Evolutionary conservation across 1,139 yeast species (phyloP), one percentile per base, ranked within the genome.

Genomic region (Suhomyces ambrosiae): DNA sequence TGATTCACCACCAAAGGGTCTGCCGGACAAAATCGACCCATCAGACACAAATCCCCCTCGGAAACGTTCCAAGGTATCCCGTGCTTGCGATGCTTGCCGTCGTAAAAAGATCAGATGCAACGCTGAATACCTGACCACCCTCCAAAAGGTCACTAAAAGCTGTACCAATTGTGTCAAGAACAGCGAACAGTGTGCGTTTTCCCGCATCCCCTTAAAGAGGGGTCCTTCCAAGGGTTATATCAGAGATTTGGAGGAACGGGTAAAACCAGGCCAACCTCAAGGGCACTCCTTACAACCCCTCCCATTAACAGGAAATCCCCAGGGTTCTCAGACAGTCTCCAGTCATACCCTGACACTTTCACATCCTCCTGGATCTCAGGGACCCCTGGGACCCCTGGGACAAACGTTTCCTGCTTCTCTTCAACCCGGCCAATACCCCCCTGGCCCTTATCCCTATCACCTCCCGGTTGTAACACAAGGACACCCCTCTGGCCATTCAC

Each of bases 171-270:
- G 88, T 56, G 50, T 59, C 13, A 79, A 76, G 49, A 74, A 68
- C 46, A 66, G 65, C 33, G 84, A 79, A 29, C 52, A 52, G 2
- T 83, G 90, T 57, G 68, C 82, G 1, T 83, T 82, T 52, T 79
- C 82, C 16, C 65, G 92, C 39, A 71, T 82, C 1, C 92, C 89
- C 0, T 58, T 84, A 57, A 85, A 84, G 53, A 63, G 94, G 48
- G 94, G 92, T 0, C 94, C 94, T 0, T 73, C 85, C 2, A 84
- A 83, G 53, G 90, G 90, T 1, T 82, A 78, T 49, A 68, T 73
- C 8, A 61, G 76, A 30, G 74, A 67, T 37, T 50, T 58, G 36
- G 76, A 65, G 37, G 76, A 69, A 19, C 61, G 61, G 38, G 47
- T 51, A 10, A 11, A 26, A 9, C 40, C 22, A 40, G 25, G 33